Evolutionary conservation across 768 basidiomycete genomes (phyloP), one percentile per base, ranked within the genome.

Genomic region (Tricholomella constricta): DNA sequence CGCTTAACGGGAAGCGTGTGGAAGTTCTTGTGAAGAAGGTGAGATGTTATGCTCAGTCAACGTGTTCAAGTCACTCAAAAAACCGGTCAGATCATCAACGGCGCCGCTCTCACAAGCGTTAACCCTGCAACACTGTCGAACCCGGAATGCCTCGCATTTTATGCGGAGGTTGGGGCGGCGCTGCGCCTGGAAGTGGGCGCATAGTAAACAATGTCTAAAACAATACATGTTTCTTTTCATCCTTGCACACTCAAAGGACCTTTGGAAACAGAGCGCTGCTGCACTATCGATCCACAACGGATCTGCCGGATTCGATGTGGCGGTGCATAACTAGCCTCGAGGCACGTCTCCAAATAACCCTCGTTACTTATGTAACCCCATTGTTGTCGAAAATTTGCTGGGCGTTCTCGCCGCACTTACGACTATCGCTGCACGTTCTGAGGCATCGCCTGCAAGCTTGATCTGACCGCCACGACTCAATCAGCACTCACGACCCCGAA

Each of bases 11-110:
- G 31, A 93, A 91, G 65, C 80, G 85, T 37, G 88, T 92, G 41
- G 89, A 91, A 67, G 87, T 90, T 8, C 77, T 85, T 10, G 83
- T 89, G 34, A 88, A 87, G 69, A 89, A 88, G 81, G 85, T 84
- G 56, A 59, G 68, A 56, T 44, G 41, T 51, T 41, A 44, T 50
- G 25, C 27, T 41, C 32, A 27, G 40, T 36, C 26, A 35, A 51
- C 8, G 45, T 35, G 26, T 45, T 32, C n/a, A n/a, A n/a, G 26
- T 49, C 38, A 34, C 48, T 34, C 20, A 48, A 29, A 34, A 32
- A 53, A 56, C 32, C 23, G 57, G 56, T 45, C 62, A 88, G 88
- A 85, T 92, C 59, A 83, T 92, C 70, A 90, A 91, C 66, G 90
- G 91, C 9, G 83, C 87, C 2, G 75, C 82, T n/a, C 58, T 87